Evolutionary conservation across 179 eudicot species (phyloP), one percentile per base, ranked within the genome.

Genomic region (Silene noctiflora): DNA sequence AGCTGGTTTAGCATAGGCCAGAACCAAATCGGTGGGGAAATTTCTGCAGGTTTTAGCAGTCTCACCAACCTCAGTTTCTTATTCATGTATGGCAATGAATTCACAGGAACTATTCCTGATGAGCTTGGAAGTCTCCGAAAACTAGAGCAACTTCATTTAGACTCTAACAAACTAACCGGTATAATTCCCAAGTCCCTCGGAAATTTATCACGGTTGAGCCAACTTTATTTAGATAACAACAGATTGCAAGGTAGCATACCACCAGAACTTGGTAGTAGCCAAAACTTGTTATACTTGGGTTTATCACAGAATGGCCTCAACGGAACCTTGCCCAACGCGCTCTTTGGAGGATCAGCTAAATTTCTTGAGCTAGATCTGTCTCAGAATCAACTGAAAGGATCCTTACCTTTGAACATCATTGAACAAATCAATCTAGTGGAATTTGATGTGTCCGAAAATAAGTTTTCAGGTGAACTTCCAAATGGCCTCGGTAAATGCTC

Each of bases 401-500:
- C 70, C 42, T 3, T 79, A 0, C 83, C 76, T 10, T 1, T 10
- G 60, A 76, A 82, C 60, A 64, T 82, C 5, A 33, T 71, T 0
- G 64, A 27, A 1, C 73, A 77, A 56, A 53, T 8, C 44, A 75
- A 56, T 46, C 13, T 84, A 0, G 56, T 16, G 39, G 0, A 0
- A 9, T 24, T 84, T 7, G 53, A 29, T 56, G 61, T 81, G 25
- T 81, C 78, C 0, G 12, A 69, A 4, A 84, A 84, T 35, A 44
- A 4, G 10, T 73, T 84, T 21, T 69, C 69, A 1, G 82, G 86
- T 20, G 42, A 56, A 35, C 64, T 84, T 11, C 82, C 84, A 42
- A 35, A 60, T 10, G 33, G 53, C 24, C 61, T 78, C 1, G 72
- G 60, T 0, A 35, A 60, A 6, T 79, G 82, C 14, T 9, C 61